Evolutionary conservation across 1,284 basidiomycete species (phyloP), one percentile per base, ranked within the genome.

Genomic region (Flammula alnicola): DNA sequence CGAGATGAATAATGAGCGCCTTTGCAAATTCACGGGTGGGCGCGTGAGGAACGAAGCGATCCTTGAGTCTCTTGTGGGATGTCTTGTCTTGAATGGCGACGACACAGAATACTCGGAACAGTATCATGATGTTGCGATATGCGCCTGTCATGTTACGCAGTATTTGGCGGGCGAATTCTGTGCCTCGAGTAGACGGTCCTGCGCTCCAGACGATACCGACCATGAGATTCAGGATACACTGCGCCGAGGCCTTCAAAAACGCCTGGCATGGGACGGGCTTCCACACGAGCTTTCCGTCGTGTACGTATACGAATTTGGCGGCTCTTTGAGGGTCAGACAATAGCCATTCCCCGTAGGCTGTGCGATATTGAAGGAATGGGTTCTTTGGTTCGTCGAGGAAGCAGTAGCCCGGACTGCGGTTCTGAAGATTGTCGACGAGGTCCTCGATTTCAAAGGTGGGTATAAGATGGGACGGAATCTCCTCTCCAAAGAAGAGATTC

Each of bases 1-100:
- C 39, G 1, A 56, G 38, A 14, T 40, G n/a, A 12, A 8, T 9
- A 12, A 52, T 11, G 16, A 47, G 33, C 4, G 17, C 41, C 4
- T n/a, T 12, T 0, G 50, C 46, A 37, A 37, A 49, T 12, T 49
- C 47, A 3, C 47, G 20, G 7, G 44, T 49, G 5, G 35, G 29
- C 0, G 27, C 17, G 22, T 52, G 54, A 1, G 54, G 50, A 11
- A 50, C 16, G 17, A 31, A 42, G 1, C 27, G 27, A 29, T 52
- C 51, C 8, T 31, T 29, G 9, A 43, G 12, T 12, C 37, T 22
- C 25, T 10, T 38, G 27, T 56, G 49, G 4, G 54, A 46, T 3
- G 47, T 49, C 35, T 56, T 56, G 47, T 52, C 54, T 16, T 49
- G 37, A 5, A 27, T 35, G 10, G 46, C n/a, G 26, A 45, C 43